Evolutionary conservation across 1,284 basidiomycete genomes (phyloP).

Genomic region (Apiotrichum porosum): DNA sequence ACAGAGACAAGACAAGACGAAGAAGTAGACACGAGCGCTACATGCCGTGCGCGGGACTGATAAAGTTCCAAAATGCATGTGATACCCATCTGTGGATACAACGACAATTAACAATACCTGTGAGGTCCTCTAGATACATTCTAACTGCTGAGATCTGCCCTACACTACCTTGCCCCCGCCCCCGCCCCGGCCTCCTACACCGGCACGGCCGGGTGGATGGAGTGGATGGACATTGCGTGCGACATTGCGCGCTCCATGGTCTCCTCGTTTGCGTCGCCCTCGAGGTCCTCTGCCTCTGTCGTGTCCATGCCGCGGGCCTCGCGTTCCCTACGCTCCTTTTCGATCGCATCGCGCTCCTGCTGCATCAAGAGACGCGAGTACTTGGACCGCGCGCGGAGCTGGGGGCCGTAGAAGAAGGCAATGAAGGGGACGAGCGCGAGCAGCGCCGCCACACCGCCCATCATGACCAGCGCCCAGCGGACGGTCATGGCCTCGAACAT

Average conservation of each 20-base stretch:
- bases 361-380: constrained; percentile 39
- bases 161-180: too few relatives aligned
- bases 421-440: constrained; percentile 40
- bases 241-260: constrained; percentile 1
- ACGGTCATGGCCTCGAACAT: constrained; percentile 16
- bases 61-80: too few relatives aligned
- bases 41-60: too few relatives aligned
- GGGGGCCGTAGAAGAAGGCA: constrained; percentile 37
- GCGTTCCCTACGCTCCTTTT: constrained; percentile 20
- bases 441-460: constrained; percentile 12
- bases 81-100: too few relatives aligned
- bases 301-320: constrained; percentile 9
- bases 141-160: too few relatives aligned
- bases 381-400: constrained; percentile 32
- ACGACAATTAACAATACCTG: too few relatives aligned
- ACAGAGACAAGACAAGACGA: not conserved
- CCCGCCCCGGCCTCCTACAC: too few relatives aligned
- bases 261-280: constrained; percentile 15
- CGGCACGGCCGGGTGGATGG: too few relatives aligned
- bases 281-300: constrained; percentile 10
- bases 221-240: not conserved
- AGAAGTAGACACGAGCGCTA: too few relatives aligned
- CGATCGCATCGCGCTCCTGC: constrained; percentile 34
- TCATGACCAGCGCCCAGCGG: constrained; percentile 14
- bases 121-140: too few relatives aligned